Conservation (phyloP, 129 eudicot species). For the Deinandra increscens region DNA sequence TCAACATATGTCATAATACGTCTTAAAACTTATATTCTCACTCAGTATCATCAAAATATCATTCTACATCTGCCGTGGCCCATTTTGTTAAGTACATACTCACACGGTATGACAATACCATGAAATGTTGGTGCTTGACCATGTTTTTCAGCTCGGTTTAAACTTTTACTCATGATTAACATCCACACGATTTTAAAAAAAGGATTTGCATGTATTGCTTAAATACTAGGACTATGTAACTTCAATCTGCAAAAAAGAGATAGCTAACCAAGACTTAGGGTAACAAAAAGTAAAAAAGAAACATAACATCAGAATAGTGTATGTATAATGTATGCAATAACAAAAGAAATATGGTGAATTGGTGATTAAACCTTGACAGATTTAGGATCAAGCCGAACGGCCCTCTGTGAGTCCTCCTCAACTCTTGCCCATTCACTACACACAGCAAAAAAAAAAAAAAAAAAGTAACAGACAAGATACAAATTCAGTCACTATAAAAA, state of each 20-base stretch:
- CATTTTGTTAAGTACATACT: background rate
- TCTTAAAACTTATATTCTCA: conserved; percentile 1
- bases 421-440: conserved; percentile 35
- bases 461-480: background rate
- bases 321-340: background rate
- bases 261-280: background rate
- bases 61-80: background rate
- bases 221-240: background rate
- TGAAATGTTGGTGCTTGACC: background rate
- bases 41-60: background rate
- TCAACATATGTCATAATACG: background rate
- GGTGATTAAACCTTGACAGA: conserved; percentile 32
- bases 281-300: background rate
- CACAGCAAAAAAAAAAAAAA: background rate
- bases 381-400: conserved; percentile 33
- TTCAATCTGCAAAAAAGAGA: background rate
- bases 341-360: background rate
- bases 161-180: background rate
- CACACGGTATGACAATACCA: background rate
- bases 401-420: conserved; percentile 31
- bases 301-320: background rate
- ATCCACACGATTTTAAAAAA: background rate
- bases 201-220: background rate
- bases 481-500: background rate
- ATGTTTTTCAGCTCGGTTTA: background rate